Evolutionary conservation across 2,329 filamentous ascomycete genomes (phyloP).

Genomic region (Diaporthe sp.): DNA sequence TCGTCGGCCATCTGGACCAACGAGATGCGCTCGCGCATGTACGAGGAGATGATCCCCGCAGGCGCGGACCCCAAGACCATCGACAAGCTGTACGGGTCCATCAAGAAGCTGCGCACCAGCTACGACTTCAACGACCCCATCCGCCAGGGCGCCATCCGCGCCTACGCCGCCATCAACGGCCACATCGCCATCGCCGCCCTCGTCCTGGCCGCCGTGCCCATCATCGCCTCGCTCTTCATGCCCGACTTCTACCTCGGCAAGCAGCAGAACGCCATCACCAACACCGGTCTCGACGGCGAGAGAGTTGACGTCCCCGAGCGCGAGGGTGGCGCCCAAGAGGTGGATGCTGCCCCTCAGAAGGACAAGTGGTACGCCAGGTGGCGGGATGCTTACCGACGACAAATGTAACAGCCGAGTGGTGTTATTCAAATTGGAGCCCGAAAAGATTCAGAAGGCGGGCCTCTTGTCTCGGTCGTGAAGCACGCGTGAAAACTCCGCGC

Average conservation of each 20-base stretch:
- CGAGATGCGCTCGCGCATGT: conserved; percentile 48
- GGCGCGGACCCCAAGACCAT: conserved; percentile 40
- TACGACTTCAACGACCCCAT: conserved; percentile 48
- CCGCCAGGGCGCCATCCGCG: conserved; percentile 50
- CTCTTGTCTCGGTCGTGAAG: neutral
- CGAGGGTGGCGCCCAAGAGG: neutral
- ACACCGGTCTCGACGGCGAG: conserved; percentile 35
- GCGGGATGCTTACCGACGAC: neutral
- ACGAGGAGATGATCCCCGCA: conserved; percentile 42
- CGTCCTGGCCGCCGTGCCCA: conserved; percentile 44
- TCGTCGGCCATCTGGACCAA: conserved; percentile 51
- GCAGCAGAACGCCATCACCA: conserved; percentile 39
- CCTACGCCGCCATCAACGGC: conserved; percentile 48
- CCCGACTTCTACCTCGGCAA: conserved; percentile 47
- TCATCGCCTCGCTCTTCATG: conserved; percentile 52
- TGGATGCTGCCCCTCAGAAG: neutral
- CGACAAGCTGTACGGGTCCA: conserved; percentile 47
- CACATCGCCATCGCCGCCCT: conserved; percentile 48
- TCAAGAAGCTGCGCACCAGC: conserved; percentile 45
- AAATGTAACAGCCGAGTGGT: neutral
- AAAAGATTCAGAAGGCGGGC: neutral
- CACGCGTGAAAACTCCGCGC: neutral
- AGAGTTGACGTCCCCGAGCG: conserved; percentile 19
- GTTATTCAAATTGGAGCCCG: neutral
- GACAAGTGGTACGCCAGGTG: conserved; percentile 24